Evolutionary conservation across 208 protist genomes (phyloP), one percentile per base, ranked within the genome.

Genomic region (Trypanosoma platydactyli): DNA sequence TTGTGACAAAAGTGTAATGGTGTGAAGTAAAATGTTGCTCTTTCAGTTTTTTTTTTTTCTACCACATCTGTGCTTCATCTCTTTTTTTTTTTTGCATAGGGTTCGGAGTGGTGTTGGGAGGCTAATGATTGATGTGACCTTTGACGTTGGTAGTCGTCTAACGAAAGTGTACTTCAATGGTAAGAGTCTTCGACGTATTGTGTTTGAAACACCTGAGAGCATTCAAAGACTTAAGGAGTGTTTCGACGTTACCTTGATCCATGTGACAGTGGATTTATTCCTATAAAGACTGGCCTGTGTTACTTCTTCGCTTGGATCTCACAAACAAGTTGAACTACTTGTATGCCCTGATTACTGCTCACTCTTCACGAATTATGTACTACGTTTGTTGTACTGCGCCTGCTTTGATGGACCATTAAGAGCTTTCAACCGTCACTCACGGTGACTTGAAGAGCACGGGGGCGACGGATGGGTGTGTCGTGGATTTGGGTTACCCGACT

Each of bases 401-500:
- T 52, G 53, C 15, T 62, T 58, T 25, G 27, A 24, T 56, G 52
- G 33, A 53, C 9, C 20, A 16, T 15, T 29, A 18, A 56, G 3
- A 35, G 38, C 35, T 61, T 30, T 54, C 7, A 35, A 71, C 50
- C 30, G 1, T 30, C 67, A 41, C 51, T 68, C 61, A 44, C 68
- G 56, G 67, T 20, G 40, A 55, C 40, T 56, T 50, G 24, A 49
- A 18, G 22, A 56, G 9, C 56, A 64, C 13, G 66, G 58, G n/a
- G 18, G 12, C 57, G 42, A 40, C n/a, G 1, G 62, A 63, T 30
- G 73, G 67, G 11, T 61, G 64, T 50, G 72, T 83, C 1, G 48
- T 83, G n/a, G 77, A 83, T 48, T 41, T 83, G 46, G 77, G 72
- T 22, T 51, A 76, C 42, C 53, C 46, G 30, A 41, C 58, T n/a